These are phyloP conservation scores for Proliferodiscus dingleyae DNA, from an alignment of 2,329 filamentous ascomycete genomes.

Conservation along the genomic window DNA sequence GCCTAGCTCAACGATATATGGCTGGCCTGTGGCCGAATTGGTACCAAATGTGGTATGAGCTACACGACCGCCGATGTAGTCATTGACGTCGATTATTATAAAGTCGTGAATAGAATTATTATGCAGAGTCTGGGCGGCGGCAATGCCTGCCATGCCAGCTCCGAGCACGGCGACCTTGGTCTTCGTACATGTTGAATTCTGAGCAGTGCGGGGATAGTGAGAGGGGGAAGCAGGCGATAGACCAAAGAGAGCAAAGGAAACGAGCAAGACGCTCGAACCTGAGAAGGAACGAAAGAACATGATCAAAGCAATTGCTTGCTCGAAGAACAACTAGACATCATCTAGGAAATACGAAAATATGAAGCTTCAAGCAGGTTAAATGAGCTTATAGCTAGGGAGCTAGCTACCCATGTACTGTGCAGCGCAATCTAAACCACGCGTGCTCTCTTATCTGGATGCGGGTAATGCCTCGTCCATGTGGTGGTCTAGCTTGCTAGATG, in stretches of 20 bases:
- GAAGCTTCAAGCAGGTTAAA: background rate
- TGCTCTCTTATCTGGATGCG: background rate
- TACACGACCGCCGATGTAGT: conserved; percentile 58
- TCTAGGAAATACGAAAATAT: background rate
- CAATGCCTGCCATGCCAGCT: conserved; percentile 58
- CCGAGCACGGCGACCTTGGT: conserved; percentile 44
- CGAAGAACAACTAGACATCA: background rate
- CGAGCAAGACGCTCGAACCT: conserved; percentile 2
- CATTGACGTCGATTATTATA: conserved; percentile 59
- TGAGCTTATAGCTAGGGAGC: background rate
- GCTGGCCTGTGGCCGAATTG: conserved; percentile 37
- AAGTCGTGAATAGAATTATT: conserved; percentile 61
- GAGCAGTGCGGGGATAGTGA: background rate
- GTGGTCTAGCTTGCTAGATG: background rate
- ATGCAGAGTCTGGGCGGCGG: conserved; percentile 57
- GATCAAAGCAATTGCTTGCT: background rate
- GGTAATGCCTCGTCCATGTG: background rate
- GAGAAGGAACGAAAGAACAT: background rate
- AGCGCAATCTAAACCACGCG: background rate
- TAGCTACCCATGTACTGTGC: background rate
- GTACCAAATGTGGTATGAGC: conserved; percentile 42
- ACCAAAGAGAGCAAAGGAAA: background rate
- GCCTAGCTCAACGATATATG: conserved; percentile 52
- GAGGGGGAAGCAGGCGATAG: background rate
- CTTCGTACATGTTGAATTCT: conserved; percentile 19